These are phyloP conservation scores for Elasticomyces elasticus DNA, from an alignment of 495 filamentous ascomycete genomes.

Conservation along the genomic window DNA sequence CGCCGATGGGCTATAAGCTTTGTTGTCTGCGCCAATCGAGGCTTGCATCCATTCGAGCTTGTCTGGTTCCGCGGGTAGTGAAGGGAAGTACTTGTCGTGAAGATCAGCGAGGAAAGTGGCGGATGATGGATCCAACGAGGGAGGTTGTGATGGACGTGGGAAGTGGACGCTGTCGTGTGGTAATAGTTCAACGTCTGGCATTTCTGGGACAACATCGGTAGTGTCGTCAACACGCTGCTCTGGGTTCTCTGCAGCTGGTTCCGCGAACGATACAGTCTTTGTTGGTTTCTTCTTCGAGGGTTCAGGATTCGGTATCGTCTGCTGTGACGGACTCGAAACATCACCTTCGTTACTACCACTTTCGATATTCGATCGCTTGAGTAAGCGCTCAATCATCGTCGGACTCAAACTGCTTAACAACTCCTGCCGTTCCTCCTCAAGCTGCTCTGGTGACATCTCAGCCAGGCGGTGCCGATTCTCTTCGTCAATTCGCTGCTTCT, in stretches of 20 bases:
- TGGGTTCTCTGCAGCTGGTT: neutral
- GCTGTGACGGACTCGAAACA: neutral
- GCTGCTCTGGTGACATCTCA: slow-evolving; percentile 72
- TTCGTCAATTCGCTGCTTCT: slow-evolving; percentile 61
- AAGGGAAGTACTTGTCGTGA: slow-evolving; percentile 86
- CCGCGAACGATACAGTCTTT: slow-evolving; percentile 13
- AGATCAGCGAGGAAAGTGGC: slow-evolving; percentile 73
- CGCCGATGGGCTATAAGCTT: slow-evolving; percentile 65
- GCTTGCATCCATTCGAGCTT: slow-evolving; percentile 84
- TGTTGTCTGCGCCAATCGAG: slow-evolving; percentile 43
- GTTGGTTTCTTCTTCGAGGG: neutral
- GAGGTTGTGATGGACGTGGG: slow-evolving; percentile 32
- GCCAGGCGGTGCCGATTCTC: slow-evolving; percentile 69
- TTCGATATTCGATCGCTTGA: slow-evolving; percentile 71
- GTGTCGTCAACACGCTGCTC: neutral
- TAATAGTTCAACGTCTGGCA: slow-evolving; percentile 2
- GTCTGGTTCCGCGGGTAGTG: slow-evolving; percentile 70
- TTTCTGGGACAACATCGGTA: slow-evolving; percentile 2
- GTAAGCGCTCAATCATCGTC: slow-evolving; percentile 60
- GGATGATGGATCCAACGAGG: slow-evolving; percentile 71
- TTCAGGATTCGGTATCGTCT: slow-evolving; percentile 1
- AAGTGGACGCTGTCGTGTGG: slow-evolving; percentile 21
- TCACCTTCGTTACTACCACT: slow-evolving; percentile 37
- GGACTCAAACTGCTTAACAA: slow-evolving; percentile 60
- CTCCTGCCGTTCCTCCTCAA: slow-evolving; percentile 65